Evolutionary conservation across 208 protist species (phyloP), one percentile per base, ranked within the genome.

Genomic region (Wallacemonas collosoma): DNA sequence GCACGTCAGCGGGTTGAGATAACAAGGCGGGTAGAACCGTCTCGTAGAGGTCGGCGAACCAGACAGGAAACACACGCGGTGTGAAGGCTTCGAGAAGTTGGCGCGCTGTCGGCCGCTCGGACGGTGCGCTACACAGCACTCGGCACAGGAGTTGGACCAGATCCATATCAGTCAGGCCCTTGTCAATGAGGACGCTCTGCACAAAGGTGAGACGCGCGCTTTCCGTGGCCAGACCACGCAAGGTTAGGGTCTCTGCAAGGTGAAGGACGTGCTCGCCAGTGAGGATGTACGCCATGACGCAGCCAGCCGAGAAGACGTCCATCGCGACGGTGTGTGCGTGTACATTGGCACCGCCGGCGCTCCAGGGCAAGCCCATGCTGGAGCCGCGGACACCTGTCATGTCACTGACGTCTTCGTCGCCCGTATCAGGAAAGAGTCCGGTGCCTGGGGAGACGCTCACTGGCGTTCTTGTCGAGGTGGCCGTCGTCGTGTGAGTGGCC

Each of bases 221-320:
- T 3, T n/a, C 50, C 12, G 67, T 79, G 17, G 72, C 11, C 2
- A 76, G 53, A 3, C 67, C 57, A 14, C 85, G 86, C 61, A 96
- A 54, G 12, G 53, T 73, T 2, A 96, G 82, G 35, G 90, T 77
- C 2, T 93, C 81, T 14, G 88, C 81, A 14, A 94, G 74, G 2
- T 63, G 70, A 40, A 96, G 85, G 8, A 90, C 82, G 6, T 84
- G 89, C 57, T 93, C 85, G 41, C 91, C 91, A 3, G 75, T 80
- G 69, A 93, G 82, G 38, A 96, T 78, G 53, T 92, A 84, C 38
- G 75, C 80, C 45, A 96, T 58, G 4, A 93, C 88, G 58, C 89
- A 94, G 3, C 78, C 91, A 0, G 80, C 77, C 26, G 91, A 94
- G 58, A 96, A 96, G 44, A 96, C 74, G 61, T 96, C 91, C 91